A percentile compares a stretch with the other conserved stretches of the same genome.
These are phyloP conservation scores for Hypoxylon sp. DNA, from an alignment of 2,329 filamentous ascomycete species.

Conservation along the genomic window DNA sequence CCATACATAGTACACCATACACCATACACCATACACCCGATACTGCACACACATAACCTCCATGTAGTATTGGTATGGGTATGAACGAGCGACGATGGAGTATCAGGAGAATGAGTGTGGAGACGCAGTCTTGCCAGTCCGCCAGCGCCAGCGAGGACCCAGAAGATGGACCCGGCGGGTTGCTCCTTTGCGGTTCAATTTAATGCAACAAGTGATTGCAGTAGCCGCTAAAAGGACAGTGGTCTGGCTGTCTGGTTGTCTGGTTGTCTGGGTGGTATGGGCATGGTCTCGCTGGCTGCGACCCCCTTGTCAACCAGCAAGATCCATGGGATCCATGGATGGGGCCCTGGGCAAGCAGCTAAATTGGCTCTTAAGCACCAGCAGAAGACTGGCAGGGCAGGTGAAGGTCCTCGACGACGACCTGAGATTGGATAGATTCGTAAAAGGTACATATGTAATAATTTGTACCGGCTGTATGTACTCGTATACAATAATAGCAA, in stretches of 20 bases:
- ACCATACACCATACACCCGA: neutral
- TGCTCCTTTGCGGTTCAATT: constrained; percentile 44
- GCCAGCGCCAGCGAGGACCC: constrained; percentile 4
- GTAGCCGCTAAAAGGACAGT: constrained; percentile 41
- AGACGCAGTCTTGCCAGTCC: constrained; percentile 3
- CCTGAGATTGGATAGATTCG: constrained; percentile 1
- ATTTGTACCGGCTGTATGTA: constrained; percentile 22
- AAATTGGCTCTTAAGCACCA: neutral
- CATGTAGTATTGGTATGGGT: too few species aligned
- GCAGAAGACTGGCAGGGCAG: neutral
- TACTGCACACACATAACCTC: too few species aligned
- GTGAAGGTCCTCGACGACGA: constrained; percentile 15
- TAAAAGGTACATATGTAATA: constrained; percentile 2
- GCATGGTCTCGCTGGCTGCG: constrained; percentile 16
- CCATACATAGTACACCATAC: neutral
- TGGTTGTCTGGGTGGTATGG: neutral
- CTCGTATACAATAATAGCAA: constrained; percentile 37
- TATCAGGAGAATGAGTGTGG: constrained; percentile 33
- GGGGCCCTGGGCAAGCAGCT: constrained; percentile 27
- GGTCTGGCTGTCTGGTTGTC: too few species aligned
- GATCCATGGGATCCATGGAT: constrained; percentile 19
- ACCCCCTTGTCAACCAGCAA: constrained; percentile 34
- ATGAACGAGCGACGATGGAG: constrained; percentile 23
- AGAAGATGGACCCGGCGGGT: constrained; percentile 36
- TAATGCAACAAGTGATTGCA: constrained; percentile 42